A percentile compares a stretch with the other conserved stretches of the same genome.
phyloP scores from a whole-genome alignment of 257 asterid species.

The Solanum sejunctum region DNA sequence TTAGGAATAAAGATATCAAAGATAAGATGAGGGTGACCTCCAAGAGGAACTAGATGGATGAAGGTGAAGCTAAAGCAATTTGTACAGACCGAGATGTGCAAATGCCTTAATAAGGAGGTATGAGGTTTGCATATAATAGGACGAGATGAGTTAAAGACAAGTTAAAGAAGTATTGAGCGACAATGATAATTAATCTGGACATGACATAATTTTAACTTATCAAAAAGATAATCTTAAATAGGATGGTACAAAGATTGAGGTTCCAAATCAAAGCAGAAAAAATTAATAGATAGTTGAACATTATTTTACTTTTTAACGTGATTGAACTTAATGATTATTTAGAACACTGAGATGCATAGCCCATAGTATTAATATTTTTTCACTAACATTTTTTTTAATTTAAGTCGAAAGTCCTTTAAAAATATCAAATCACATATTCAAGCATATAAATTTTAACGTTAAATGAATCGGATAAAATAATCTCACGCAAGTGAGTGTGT shows the following conservation, averaged over 20 bases:
- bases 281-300: background rate
- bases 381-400: too few relatives aligned
- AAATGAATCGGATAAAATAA: accelerated
- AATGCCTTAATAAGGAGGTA: background rate
- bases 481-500: background rate
- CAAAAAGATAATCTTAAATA: too few relatives aligned
- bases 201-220: background rate
- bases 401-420: too few relatives aligned
- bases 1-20: accelerated
- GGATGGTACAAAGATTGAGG: accelerated
- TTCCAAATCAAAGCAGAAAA: too few relatives aligned
- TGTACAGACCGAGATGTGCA: too few relatives aligned
- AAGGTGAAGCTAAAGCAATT: too few relatives aligned
- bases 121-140: background rate
- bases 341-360: too few relatives aligned
- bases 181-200: too few relatives aligned
- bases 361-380: too few relatives aligned
- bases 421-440: too few relatives aligned
- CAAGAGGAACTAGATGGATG: background rate
- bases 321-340: too few relatives aligned
- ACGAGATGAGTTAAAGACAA: background rate
- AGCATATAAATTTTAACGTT: too few relatives aligned
- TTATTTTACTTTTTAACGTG: background rate
- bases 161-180: background rate
- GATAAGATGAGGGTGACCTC: background rate